Evolutionary conservation across 2,329 filamentous ascomycete species (phyloP).

Genomic region (Apiospora pterosperma): DNA sequence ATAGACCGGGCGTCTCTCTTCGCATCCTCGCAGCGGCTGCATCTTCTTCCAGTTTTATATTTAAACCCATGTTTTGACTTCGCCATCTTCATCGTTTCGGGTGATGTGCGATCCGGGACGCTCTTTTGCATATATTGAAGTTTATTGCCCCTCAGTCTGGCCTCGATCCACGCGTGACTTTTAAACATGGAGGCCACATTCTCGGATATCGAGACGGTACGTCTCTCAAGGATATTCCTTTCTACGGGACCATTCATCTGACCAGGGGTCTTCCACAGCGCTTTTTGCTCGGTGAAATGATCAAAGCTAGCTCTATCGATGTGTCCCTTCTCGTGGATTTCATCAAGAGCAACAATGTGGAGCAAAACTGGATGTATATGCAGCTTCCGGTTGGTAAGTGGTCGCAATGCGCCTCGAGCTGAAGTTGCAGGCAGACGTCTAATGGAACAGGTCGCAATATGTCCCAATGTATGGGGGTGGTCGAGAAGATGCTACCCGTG

Average conservation of each 20-base stretch:
- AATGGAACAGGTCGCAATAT: constrained; percentile 40
- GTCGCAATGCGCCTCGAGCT: not conserved
- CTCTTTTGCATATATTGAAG: not conserved
- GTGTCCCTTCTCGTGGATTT: constrained; percentile 44
- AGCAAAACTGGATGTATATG: constrained; percentile 45
- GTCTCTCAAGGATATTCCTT: constrained; percentile 19
- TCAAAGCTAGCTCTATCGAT: constrained; percentile 52
- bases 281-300: constrained; percentile 55
- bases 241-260: not conserved
- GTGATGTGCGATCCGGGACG: not conserved
- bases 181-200: constrained; percentile 42
- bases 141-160: not conserved
- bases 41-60: not conserved
- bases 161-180: not conserved
- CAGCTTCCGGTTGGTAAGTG: constrained; percentile 43
- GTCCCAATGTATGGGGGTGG: constrained; percentile 41
- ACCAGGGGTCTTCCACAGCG: constrained; percentile 36
- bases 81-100: not conserved
- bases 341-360: constrained; percentile 37
- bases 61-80: not conserved
- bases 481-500: constrained; percentile 34
- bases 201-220: constrained; percentile 51
- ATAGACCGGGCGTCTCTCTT: constrained; percentile 2
- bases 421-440: constrained; percentile 17
- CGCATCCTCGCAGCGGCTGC: not conserved